Base-by-base conservation (phyloP, 176 grass and related monocot genomes). In the Oryza australiensis region DNA sequence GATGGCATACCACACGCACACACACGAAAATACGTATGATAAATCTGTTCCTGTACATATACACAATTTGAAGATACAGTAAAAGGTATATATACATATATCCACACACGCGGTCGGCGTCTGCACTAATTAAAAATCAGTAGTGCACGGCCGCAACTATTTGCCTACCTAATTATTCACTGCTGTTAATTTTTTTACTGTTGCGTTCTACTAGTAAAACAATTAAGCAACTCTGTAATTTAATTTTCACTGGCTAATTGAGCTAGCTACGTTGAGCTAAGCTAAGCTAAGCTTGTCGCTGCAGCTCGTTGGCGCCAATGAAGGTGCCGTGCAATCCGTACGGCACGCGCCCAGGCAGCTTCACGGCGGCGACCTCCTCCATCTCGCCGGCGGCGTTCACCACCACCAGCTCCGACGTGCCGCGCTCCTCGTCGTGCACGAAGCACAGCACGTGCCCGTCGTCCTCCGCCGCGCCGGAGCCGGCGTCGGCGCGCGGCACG, bases 271-370 rank as follows among this genome's bases (percentile, higher is more conserved):
- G 18, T 6, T n/a, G 45, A 6, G 12, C 20, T 51, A 3, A 35
- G 34, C 34, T 3, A 22, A 22, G 55, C 76, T 87, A 92, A 64
- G 85, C 89, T 72, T 97, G 92, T 49, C 71, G 59, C 13, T 81
- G 80, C 42, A 97, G 81, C 29, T 92, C 90, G 28, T 77, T 34
- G 30, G 78, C 79, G 80, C 26, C 24, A 26, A 97, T 75, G 85
- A 97, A 94, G 0, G 92, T 97, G 73, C 95, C 95, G 80, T 97
- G 95, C 29, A 97, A 64, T 5, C 95, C 95, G 75, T 97, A 97
- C 7, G 95, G 95, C 12, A 97, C 95, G 16, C 95, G 88, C 4
- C 90, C 86, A 3, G 95, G 95, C 74, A 94, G 71, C 74, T 86
- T 82, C 7, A 97, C 90, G 28, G 90, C 72, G 24, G 95, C 95